phyloP scores from a whole-genome alignment of 495 filamentous ascomycete genomes.

The Daldinia decipiens region DNA sequence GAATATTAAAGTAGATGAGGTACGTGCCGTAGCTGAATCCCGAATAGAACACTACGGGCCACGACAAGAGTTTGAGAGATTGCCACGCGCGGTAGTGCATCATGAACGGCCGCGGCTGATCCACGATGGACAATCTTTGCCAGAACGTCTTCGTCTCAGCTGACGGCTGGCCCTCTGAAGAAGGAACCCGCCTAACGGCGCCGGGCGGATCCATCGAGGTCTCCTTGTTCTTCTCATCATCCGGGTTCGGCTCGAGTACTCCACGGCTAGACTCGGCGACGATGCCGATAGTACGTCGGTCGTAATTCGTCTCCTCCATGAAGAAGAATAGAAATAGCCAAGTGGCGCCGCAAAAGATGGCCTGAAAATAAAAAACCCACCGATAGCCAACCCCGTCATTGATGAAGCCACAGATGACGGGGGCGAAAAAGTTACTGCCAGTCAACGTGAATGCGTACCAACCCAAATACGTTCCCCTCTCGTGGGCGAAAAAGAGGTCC shows the following conservation, averaged over 20 bases:
- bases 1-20: slow-evolving; percentile 72
- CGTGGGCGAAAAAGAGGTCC: slow-evolving; percentile 74
- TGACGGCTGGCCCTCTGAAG: slow-evolving; percentile 42
- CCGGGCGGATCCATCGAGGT: slow-evolving; percentile 14
- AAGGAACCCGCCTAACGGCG: slow-evolving; percentile 46
- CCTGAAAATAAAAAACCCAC: slow-evolving; percentile 74
- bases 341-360: slow-evolving; percentile 66
- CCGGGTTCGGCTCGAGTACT: slow-evolving; percentile 14
- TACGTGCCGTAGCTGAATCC: slow-evolving; percentile 73
- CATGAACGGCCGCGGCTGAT: slow-evolving; percentile 65
- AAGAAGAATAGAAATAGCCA: slow-evolving; percentile 72
- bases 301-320: slow-evolving; percentile 76
- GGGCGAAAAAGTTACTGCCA: slow-evolving; percentile 73
- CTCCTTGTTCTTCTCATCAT: slow-evolving; percentile 36
- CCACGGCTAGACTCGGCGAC: slow-evolving; percentile 35
- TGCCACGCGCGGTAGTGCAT: slow-evolving; percentile 52
- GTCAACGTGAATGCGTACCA: slow-evolving; percentile 70
- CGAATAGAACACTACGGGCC: slow-evolving; percentile 73
- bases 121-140: slow-evolving; percentile 64
- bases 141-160: slow-evolving; percentile 57
- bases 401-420: slow-evolving; percentile 74
- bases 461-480: slow-evolving; percentile 72
- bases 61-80: slow-evolving; percentile 58
- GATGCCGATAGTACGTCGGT: slow-evolving; percentile 51
- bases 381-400: slow-evolving; percentile 69